Conservation (phyloP, 345 rosid genomes). For the Hypericum perforatum region DNA sequence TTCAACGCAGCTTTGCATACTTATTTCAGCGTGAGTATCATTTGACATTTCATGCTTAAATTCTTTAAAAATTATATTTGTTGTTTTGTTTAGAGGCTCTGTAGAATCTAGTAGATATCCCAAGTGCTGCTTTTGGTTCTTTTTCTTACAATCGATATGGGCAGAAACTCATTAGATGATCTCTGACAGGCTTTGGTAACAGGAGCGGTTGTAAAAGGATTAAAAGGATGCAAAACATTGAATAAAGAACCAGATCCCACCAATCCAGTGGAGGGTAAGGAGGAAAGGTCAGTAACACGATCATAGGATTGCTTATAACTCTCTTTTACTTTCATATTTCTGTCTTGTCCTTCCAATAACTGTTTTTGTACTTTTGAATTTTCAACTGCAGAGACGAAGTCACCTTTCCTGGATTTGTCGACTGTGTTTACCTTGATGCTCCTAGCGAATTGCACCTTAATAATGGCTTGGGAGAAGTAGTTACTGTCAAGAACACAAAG, state of each 20-base stretch:
- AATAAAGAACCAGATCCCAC: constrained; percentile 88
- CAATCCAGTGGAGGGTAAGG: constrained; percentile 64
- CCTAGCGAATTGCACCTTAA: constrained; percentile 50
- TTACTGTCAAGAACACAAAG: constrained; percentile 65
- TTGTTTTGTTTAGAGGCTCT: too few species aligned
- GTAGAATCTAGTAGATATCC: too few species aligned
- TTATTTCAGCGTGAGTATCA: constrained; percentile 61
- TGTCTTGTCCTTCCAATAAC: constrained; percentile 1
- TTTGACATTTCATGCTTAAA: not conserved
- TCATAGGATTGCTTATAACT: too few species aligned
- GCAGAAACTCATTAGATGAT: constrained; percentile 6
- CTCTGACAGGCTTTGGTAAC: constrained; percentile 65
- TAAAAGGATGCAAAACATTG: constrained; percentile 83
- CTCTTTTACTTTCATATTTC: not conserved
- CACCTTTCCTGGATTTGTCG: constrained; percentile 85
- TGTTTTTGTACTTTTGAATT: constrained; percentile 8
- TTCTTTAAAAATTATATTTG: too few species aligned
- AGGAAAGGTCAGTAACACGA: constrained; percentile 55
- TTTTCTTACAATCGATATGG: not conserved
- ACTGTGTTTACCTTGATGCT: constrained; percentile 72
- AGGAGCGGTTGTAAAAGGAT: constrained; percentile 62
- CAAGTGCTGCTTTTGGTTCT: too few species aligned
- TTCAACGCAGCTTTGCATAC: constrained; percentile 79
- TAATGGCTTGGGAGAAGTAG: constrained; percentile 75
- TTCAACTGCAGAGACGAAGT: constrained; percentile 60